phyloP scores from a whole-genome alignment of 106 monocot genomes.

The Agapanthus africanus region DNA sequence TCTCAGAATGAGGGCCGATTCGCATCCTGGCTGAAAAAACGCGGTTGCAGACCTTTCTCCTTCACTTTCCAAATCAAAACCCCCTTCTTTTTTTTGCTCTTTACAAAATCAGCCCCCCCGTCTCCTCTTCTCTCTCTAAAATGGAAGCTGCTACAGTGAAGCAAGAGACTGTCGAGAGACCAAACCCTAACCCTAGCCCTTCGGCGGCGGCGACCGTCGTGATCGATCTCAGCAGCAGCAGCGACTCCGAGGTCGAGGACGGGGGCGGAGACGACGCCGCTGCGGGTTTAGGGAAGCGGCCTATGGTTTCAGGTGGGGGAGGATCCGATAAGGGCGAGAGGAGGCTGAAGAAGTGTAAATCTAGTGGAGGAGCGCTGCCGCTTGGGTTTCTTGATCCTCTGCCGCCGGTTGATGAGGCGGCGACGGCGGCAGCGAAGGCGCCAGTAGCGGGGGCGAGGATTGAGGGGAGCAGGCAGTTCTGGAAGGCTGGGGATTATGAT shows the following conservation, averaged over 20 bases:
- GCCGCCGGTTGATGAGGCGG: slow-evolving; percentile 14
- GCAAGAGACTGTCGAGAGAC: no score
- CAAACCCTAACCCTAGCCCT: background rate
- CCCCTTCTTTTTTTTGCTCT: no score
- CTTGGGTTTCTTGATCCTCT: slow-evolving; percentile 73
- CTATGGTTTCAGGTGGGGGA: slow-evolving; percentile 12
- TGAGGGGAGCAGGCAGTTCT: slow-evolving; percentile 49
- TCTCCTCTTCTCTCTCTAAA: no score
- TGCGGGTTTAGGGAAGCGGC: background rate
- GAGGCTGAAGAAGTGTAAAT: slow-evolving; percentile 7
- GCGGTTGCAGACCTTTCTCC: no score
- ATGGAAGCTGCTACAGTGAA: no score
- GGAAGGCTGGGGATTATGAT: slow-evolving; percentile 85
- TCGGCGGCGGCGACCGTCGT: background rate
- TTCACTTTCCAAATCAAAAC: no score
- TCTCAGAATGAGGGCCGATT: no score
- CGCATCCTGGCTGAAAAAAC: no score
- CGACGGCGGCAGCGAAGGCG: background rate
- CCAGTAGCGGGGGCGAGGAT: no score
- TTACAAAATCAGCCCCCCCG: no score
- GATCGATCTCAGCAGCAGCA: slow-evolving; percentile 48
- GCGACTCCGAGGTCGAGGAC: slow-evolving; percentile 25
- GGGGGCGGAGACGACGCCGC: slow-evolving; percentile 16
- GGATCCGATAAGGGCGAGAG: background rate
- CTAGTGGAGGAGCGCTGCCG: slow-evolving; percentile 12